Base-by-base conservation (phyloP, 768 basidiomycete species). In the Mrakia gelida region DNA sequence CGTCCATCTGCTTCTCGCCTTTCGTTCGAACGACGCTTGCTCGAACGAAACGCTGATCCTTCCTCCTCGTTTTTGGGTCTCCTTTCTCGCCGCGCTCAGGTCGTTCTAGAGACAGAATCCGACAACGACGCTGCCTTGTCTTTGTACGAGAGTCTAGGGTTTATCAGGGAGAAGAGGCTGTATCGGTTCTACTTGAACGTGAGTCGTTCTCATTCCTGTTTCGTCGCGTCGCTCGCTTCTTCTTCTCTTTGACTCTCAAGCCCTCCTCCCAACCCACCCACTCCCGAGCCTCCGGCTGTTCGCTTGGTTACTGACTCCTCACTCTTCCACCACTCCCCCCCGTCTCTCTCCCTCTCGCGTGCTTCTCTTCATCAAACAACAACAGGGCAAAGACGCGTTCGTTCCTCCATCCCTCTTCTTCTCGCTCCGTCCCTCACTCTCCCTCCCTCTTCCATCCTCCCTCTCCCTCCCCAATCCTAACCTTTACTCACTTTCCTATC, bases 141-240 rank as follows among this genome's bases (percentile, higher is more conserved):
- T 3, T 86, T 99, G 18, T 98, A 98, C 85, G 92, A 92, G 79
- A 91, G 91, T 10, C 88, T 98, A 63, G 97, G 97, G 0, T 99
- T 99, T 85, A 92, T 98, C 34, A 90, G 93, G 61, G 95, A 98
- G 86, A 98, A 98, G 83, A 90, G 95, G 6, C 87, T 99, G 26
- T 91, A 91, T 83, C 89, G 97, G 1, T 99, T 98, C 85, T 98
- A 99, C 82, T 89, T 98, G 80, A 99, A 97, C 83, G 94, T 79
- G 54, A 61, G 78, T 32, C 11, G 26, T 38, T 38, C 16, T 38
- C 10, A 16, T 70, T 38, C 41, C 41, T 67, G n/a, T n/a, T n/a
- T n/a, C n/a, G n/a, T n/a, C 52, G 52, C 52, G 52, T 54, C 23
- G 52, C 52, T 56, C 23, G 8, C 23, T 56, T 26, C 43, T 11